Conservation (phyloP, 768 basidiomycete species). For the Lactifluus piperatus region DNA sequence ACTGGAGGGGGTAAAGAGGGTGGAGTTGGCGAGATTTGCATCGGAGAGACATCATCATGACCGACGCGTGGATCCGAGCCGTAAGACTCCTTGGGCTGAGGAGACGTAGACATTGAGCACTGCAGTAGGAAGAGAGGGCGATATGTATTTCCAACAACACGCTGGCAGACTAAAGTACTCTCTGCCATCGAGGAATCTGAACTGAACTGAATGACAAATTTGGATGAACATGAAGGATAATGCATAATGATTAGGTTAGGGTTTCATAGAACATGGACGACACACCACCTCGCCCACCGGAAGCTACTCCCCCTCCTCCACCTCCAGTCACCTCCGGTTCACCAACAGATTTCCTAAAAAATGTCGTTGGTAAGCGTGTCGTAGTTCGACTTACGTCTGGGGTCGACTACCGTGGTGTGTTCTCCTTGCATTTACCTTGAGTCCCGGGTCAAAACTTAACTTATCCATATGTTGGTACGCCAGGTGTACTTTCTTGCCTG, state of each 20-base stretch:
- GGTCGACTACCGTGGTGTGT: slow-evolving; percentile 10
- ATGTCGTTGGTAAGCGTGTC: slow-evolving; percentile 92
- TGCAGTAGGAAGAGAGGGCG: neutral
- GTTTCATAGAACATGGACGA: slow-evolving; percentile 22
- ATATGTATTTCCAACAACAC: neutral
- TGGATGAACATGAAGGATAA: too few relatives aligned
- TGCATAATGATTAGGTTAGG: neutral
- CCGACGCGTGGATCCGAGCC: slow-evolving; percentile 28
- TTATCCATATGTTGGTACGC: neutral
- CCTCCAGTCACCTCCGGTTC: slow-evolving; percentile 55
- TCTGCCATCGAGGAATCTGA: neutral
- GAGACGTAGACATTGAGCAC: slow-evolving; percentile 4
- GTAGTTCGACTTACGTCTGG: slow-evolving; percentile 60
- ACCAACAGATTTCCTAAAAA: slow-evolving; percentile 89
- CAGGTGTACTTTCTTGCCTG: slow-evolving; percentile 88
- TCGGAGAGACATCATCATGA: slow-evolving; percentile 18
- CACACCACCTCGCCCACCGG: slow-evolving; percentile 32
- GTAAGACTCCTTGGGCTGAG: neutral
- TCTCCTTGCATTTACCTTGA: slow-evolving; percentile 1
- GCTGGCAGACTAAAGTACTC: neutral
- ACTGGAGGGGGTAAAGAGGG: neutral
- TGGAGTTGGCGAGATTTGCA: neutral
- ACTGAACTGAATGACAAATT: neutral
- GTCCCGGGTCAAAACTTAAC: neutral
- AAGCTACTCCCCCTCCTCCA: slow-evolving; percentile 38